Base-by-base conservation (phyloP, 1,139 yeast genomes). In the Geotrichum histeridarum region DNA sequence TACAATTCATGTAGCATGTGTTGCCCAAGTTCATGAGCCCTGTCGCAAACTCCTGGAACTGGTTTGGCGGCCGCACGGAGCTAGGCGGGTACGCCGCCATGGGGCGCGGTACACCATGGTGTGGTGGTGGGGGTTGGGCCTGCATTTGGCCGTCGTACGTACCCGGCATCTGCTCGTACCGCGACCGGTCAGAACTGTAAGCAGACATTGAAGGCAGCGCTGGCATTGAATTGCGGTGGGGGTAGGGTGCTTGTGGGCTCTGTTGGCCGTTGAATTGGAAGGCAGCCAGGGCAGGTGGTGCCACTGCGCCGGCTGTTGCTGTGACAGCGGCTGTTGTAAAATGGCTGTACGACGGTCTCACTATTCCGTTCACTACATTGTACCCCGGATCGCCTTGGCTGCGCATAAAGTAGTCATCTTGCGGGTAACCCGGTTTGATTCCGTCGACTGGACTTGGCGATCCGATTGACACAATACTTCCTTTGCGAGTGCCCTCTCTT, bases 1-100 rank as follows among this genome's bases (percentile, higher is more conserved):
- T 79, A 64, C 96, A 87, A 69, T 93, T 93, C 84, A 93, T 85
- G 68, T 93, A 93, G 69, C 99, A 93, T 0, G 96, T 86, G 64
- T 90, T 93, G 0, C 98, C 97, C 60, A 87, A 76, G 65, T 93
- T 93, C 50, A 78, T 78, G 37, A 93, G 73, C 0, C 97, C 96
- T 0, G 81, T 76, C 11, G 74, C 69, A 48, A 67, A 67, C 46
- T 66, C 67, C 14, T 48, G 35, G 5, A 51, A 54, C 11, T 42
- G 48, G 32, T 45, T 42, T 12, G 15, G 9, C 33, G n/a, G 43
- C 45, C 27, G 48, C 14, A 27, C 17, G 8, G 42, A 30, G 14
- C 8, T 9, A n/a, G 53, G 35, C 31, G 47, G 46, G 14, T n/a
- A 14, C 27, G 15, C 33, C 31, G 35, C 14, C 8, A 31, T 12